Evolutionary conservation across 1,139 yeast genomes (phyloP).

Genomic region (Pichia kudriavzevii): DNA sequence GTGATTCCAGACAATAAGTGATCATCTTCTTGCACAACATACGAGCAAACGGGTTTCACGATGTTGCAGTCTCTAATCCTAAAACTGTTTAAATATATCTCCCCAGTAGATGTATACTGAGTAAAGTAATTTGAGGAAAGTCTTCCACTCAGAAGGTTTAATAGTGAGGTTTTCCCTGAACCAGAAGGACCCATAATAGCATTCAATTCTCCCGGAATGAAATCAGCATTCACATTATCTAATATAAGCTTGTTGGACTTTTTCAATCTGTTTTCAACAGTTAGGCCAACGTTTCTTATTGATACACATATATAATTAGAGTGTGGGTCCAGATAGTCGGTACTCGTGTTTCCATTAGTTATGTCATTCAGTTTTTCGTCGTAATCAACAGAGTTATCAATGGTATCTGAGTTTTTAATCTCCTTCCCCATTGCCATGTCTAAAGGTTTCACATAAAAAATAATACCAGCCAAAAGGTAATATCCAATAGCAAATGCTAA

Average conservation of each 20-base stretch:
- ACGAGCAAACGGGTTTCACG: conserved; percentile 52
- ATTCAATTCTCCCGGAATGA: conserved; percentile 59
- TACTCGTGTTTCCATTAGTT: background rate
- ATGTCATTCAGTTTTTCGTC: conserved; percentile 5
- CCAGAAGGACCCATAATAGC: conserved; percentile 91
- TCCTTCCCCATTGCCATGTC: conserved; percentile 49
- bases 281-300: conserved; percentile 18
- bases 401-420: conserved; percentile 13
- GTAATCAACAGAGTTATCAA: conserved; percentile 13
- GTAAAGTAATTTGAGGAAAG: conserved; percentile 39
- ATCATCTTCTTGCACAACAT: conserved; percentile 76
- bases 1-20: conserved; percentile 64
- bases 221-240: conserved; percentile 46
- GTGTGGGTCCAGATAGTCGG: no score
- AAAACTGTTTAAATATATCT: conserved; percentile 35
- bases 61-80: conserved; percentile 20
- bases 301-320: conserved; percentile 13
- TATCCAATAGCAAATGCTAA: conserved; percentile 56
- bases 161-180: conserved; percentile 71
- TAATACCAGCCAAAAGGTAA: conserved; percentile 40
- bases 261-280: conserved; percentile 18
- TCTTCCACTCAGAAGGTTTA: conserved; percentile 61
- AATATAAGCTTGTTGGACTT: conserved; percentile 33
- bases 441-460: conserved; percentile 40
- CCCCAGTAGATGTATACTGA: conserved; percentile 32